Base-by-base conservation (phyloP, 1,139 yeast species). In the Spencermartinsiella ligniputridi region DNA sequence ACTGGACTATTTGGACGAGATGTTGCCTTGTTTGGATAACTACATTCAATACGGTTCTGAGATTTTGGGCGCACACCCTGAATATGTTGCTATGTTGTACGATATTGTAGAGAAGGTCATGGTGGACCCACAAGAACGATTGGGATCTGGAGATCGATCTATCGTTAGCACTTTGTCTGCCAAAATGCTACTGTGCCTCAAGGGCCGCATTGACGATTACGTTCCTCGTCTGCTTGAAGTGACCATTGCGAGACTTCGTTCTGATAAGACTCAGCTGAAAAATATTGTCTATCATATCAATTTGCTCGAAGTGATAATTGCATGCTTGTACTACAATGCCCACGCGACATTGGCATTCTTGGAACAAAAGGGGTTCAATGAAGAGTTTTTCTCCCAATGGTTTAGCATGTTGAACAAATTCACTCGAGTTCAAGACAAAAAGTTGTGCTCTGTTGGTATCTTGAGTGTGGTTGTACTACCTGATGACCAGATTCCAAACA, bases 341-440 rank as follows among this genome's bases (percentile, higher is more conserved):
- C 64, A 64, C 13, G 63, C 69, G 6, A 75, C 94, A 0, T 60
- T 90, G 41, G 63, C 66, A 19, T 62, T 72, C n/a, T 68, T 92
- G 46, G 72, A 75, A 49, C 71, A 73, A 41, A 59, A 64, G 13
- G 67, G 72, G 17, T 69, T 72, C 41, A 63, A 80, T 8, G 70
- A 70, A 19, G 56, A 65, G 2, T 81, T 88, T 57, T 78, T 90
- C 57, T 71, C 72, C 35, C 62, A 72, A 36, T 92, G 97, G 97
- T 76, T 87, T 54, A 68, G 73, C 38, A 70, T 62, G 32, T 69
- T 80, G 43, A 76, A 82, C 3, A 68, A 70, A 35, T 73, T 84
- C 53, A 71, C 74, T n/a, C 71, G 96, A 49, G 95, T 88, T 2
- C 86, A 76, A 56, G 97, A 90, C 64, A 73, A 88, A 63, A 89